These are phyloP conservation scores for Fraxinus quadrangulata DNA, from an alignment of 257 asterid genomes.

Conservation along the genomic window DNA sequence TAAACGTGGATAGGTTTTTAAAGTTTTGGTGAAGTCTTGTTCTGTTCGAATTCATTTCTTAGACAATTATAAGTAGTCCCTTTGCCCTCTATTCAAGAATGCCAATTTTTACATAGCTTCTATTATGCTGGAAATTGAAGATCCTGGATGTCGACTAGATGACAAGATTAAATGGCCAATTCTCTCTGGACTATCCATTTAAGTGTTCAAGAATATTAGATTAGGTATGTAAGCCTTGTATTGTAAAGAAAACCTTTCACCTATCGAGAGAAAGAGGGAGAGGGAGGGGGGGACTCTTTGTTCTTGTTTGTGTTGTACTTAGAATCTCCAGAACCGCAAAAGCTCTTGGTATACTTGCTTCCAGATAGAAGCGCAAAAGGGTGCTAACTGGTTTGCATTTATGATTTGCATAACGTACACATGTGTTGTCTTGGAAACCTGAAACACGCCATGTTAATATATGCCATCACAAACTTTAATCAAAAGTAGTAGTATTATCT, in stretches of 20 bases:
- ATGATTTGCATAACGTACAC: neutral
- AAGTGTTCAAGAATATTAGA: too few species aligned
- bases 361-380: neutral
- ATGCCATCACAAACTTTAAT: too few species aligned
- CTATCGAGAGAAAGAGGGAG: too few species aligned
- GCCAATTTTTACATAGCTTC: neutral
- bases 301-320: too few species aligned
- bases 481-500: too few species aligned
- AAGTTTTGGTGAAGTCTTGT: neutral
- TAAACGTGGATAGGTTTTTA: neutral
- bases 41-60: neutral
- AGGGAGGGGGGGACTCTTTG: too few species aligned
- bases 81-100: too few species aligned
- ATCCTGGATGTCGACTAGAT: neutral
- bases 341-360: too few species aligned
- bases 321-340: too few species aligned
- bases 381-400: neutral
- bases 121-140: neutral
- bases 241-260: too few species aligned
- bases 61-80: neutral
- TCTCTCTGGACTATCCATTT: neutral
- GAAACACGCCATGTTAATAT: neutral
- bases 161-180: neutral
- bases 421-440: neutral
- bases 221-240: too few species aligned